Evolutionary conservation across 2,329 filamentous ascomycete genomes (phyloP), one percentile per base, ranked within the genome.

Genomic region (Xylariomycetidae sp.): DNA sequence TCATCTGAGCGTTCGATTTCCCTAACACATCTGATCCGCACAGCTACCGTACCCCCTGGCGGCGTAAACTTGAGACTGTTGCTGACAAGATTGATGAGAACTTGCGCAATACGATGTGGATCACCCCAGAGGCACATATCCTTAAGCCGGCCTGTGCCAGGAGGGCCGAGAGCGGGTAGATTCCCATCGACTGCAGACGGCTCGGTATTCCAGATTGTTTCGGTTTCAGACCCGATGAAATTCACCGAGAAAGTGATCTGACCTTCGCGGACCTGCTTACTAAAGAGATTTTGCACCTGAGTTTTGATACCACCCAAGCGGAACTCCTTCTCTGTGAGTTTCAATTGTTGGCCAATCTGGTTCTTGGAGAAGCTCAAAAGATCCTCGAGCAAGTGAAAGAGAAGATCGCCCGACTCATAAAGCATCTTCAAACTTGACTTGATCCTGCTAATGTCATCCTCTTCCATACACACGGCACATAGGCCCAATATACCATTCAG

Each of bases 401-500:
- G 63, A 5, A 95, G 62, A 55, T 96, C 89, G 15, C 78, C 87
- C 15, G 85, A 90, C 59, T 89, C 92, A 62, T 94, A 95, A 14
- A 96, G 80, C 13, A 88, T 88, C 49, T 87, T 85, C 5, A 96
- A 68, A 1, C 85, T 92, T 46, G 88, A 78, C 57, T 89, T 88
- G 44, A 95, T 80, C 45, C 82, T 78, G 19, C 71, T 59, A 11
- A 88, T 64, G 49, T 94, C 87, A 30, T 89, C 82, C 56, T 95
- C 88, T 44, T 88, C 85, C 87, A 95, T 92, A 59, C 87, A 92
- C 1, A 95, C 84, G 0, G 88, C 85, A 47, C 84, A 89, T 83
- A 96, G 92, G 38, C 92, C 92, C 50, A 98, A 70, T 30, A 97
- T 96, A 10, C 90, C 92, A 53, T 97, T 97, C 37, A 97, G 71